Evolutionary conservation across 305 asterid species (phyloP), one percentile per base, ranked within the genome.

Genomic region (Solanum hybrid): DNA sequence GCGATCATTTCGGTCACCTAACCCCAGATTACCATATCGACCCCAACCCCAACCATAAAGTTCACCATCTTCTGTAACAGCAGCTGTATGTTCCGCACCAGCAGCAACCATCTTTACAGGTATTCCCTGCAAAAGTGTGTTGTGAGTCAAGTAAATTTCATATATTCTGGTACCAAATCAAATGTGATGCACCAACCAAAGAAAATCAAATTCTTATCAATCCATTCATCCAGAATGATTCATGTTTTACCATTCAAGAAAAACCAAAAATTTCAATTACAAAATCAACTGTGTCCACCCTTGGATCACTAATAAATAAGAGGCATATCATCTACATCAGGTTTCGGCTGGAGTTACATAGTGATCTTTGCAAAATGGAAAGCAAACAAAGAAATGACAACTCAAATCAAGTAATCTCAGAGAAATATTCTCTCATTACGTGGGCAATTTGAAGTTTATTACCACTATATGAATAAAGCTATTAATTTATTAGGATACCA

Each of bases 31-130:
- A 90, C 99, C 99, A 89, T 97, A 97, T 90, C 99, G 93, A 35
- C 99, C 99, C 99, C 99, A 97, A 87, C 99, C 99, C 99, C 99
- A 97, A 91, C 99, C 99, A 86, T 96, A 97, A 85, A 97, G 96
- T 90, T 95, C 97, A 80, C 99, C 99, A 84, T 95, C 98, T 93
- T 97, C 99, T 89, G 99, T 95, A 84, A 97, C 96, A 88, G 99
- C 98, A 90, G 99, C 99, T 84, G 99, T 96, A 90, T 97, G 99
- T 92, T 97, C 99, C 38, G 99, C 99, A 88, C 99, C 99, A 87
- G 99, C 99, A 91, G 99, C 99, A 80, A 97, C 99, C 98, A 96
- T 94, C 92, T 94, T 97, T 51, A 97, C 97, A 14, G 95, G 75
- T 90, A 96, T 91, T 73, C 99, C 99, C 99, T 96, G 87, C 90